Evolutionary conservation across 345 rosid genomes (phyloP).

Genomic region (Euphorbia peplus): DNA sequence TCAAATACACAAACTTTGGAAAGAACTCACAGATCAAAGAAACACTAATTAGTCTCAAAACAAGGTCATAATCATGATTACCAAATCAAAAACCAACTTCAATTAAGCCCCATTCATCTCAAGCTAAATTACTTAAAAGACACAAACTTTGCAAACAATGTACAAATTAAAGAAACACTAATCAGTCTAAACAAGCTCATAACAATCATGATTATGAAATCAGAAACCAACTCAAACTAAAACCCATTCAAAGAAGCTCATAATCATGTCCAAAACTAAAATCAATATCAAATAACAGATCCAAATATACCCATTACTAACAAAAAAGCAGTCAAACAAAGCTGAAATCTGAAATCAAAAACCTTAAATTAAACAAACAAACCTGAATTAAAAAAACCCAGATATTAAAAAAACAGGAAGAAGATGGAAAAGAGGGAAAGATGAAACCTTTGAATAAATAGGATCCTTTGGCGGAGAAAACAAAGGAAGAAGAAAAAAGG

Average conservation of each 20-base stretch:
- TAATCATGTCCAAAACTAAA: neutral
- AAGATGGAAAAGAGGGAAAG: conserved; percentile 3
- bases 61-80: too few species aligned
- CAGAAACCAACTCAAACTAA: neutral
- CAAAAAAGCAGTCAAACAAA: conserved; percentile 6
- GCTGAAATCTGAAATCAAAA: neutral
- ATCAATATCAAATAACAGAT: conserved; percentile 6
- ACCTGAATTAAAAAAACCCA: conserved; percentile 19
- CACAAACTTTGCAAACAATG: neutral
- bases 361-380: neutral
- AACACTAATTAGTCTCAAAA: too few species aligned
- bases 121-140: neutral
- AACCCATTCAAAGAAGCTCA: neutral
- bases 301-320: neutral
- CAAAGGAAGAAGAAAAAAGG: conserved; percentile 25
- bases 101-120: neutral
- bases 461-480: conserved; percentile 26
- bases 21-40: neutral
- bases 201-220: neutral
- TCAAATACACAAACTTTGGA: neutral
- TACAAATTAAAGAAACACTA: neutral
- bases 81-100: too few species aligned
- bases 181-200: neutral
- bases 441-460: conserved; percentile 21
- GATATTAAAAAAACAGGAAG: conserved; percentile 22